Base-by-base conservation (phyloP, 352 stramenopile genomes). In the Globisporangium heterothallicum region DNA sequence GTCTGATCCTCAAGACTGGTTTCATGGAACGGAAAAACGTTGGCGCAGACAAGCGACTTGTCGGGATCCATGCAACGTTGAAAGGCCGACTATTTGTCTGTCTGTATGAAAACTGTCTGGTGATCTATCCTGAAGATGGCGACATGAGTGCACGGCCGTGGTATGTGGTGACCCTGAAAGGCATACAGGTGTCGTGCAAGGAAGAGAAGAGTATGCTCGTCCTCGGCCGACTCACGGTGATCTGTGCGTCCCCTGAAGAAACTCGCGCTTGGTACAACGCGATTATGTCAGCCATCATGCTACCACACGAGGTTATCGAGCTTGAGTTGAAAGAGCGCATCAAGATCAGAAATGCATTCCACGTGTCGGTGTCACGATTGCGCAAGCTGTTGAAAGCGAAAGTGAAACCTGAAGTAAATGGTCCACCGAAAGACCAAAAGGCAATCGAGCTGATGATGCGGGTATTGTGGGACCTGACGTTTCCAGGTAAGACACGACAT, bases 401-500 rank as follows among this genome's bases (percentile, higher is more conserved):
- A 46, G 83, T 94, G 34, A 87, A 82, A 35, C 80, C 81, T 1
- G 83, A 94, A 41, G 56, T 72, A 21, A 86, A 76, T 42, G 76
- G 73, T 3, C 75, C 78, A 14, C 77, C 82, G 6, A 79, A 76
- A 41, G 80, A 94, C 41, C 67, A 86, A 22, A 81, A 84, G 47
- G 67, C 78, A 10, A 74, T 94, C 45, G 80, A 91, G 18, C 56
- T 92, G 27, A 88, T 94, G 78, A 84, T 94, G 45, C 58, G 60
- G 14, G 83, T 70, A 34, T 62, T 94, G 3, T 94, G 83, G 83
- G 53, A 69, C 25, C 57, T 78, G 6, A 66, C 76, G 5, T 94
- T 91, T 53, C 61, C 76, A 5, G 56, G 64, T 48, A 47, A 7
- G 30, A 42, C 26, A 4, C 27, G 8, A 13, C 12, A 42, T 51